phyloP scores from a whole-genome alignment of 495 filamentous ascomycete species.

The Penicillium paxilli region DNA sequence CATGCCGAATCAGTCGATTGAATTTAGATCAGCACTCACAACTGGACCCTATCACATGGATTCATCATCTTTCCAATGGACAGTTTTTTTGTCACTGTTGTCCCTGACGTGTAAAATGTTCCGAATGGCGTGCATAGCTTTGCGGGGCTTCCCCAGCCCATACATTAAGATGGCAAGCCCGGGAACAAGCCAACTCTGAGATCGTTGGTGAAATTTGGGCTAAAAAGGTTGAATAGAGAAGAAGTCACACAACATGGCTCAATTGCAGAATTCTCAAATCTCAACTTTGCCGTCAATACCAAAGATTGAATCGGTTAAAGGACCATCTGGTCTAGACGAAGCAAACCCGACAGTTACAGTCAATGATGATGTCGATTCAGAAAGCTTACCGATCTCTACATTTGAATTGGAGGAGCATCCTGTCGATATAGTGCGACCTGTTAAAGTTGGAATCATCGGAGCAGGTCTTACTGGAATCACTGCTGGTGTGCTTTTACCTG shows the following conservation, averaged over 20 bases:
- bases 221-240: too few relatives aligned
- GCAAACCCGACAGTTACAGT: slow-evolving; percentile 14
- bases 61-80: not conserved
- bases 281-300: slow-evolving; percentile 1
- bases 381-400: not conserved
- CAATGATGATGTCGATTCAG: slow-evolving; percentile 6
- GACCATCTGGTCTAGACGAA: slow-evolving; percentile 2
- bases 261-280: slow-evolving; percentile 14
- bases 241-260: too few relatives aligned
- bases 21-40: not conserved
- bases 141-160: not conserved
- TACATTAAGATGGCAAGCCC: slow-evolving; percentile 3
- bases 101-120: slow-evolving; percentile 19
- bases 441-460: slow-evolving; percentile 55
- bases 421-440: slow-evolving; percentile 37
- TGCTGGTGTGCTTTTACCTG: slow-evolving; percentile 49
- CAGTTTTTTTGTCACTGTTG: too few relatives aligned
- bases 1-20: slow-evolving; percentile 14
- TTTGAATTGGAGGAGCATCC: slow-evolving; percentile 44
- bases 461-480: slow-evolving; percentile 52
- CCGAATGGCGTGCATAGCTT: slow-evolving; percentile 22
- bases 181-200: too few relatives aligned
- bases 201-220: too few relatives aligned
- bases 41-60: not conserved
- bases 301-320: slow-evolving; percentile 10